phyloP scores from a whole-genome alignment of 2,329 filamentous ascomycete species.

The Tolypocladium album region DNA sequence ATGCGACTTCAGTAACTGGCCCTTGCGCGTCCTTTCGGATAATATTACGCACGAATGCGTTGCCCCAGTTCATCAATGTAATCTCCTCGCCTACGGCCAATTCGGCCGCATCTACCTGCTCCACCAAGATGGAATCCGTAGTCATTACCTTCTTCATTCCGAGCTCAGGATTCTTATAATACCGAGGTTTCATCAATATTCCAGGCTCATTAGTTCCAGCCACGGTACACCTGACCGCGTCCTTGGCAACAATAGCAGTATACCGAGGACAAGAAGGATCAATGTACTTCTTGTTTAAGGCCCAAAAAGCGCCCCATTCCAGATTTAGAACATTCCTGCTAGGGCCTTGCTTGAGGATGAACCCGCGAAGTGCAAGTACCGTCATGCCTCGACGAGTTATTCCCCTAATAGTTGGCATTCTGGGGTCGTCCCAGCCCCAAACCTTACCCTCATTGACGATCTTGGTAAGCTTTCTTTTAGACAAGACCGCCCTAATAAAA shows the following conservation, averaged over 20 bases:
- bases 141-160: not conserved
- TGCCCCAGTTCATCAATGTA: not conserved
- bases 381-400: conserved; percentile 64
- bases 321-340: conserved; percentile 65
- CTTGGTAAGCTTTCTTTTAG: conserved; percentile 78
- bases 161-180: not conserved
- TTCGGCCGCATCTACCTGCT: not conserved
- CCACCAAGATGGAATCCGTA: not conserved
- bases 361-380: conserved; percentile 62
- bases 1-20: conserved; percentile 45
- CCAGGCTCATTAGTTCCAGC: not conserved
- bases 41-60: not conserved
- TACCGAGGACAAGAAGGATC: conserved; percentile 61
- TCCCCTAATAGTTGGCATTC: conserved; percentile 68
- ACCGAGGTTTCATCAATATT: not conserved
- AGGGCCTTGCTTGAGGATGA: conserved; percentile 68
- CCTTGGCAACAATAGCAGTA: conserved; percentile 54
- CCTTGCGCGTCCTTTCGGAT: not conserved
- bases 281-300: conserved; percentile 62
- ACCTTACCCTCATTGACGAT: conserved; percentile 67
- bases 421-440: conserved; percentile 74
- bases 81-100: not conserved
- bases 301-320: conserved; percentile 62
- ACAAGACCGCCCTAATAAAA: conserved; percentile 73
- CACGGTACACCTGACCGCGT: conserved; percentile 55